Evolutionary conservation across 2,329 filamentous ascomycete genomes (phyloP), one percentile per base, ranked within the genome.

Genomic region (Calonectria honghensis): DNA sequence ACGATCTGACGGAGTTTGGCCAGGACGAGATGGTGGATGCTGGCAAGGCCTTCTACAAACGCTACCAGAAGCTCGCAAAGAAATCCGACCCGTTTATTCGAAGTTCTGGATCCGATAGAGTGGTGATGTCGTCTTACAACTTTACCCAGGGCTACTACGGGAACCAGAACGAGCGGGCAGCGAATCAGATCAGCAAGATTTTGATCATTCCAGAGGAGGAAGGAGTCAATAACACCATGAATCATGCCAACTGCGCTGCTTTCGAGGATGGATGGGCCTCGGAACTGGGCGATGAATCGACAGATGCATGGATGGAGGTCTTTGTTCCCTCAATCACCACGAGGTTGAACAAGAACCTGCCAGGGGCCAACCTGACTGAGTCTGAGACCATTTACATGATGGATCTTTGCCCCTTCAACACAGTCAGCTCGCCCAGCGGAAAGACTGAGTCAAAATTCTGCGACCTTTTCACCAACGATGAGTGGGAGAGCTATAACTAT

Each of bases 361-460:
- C 89, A 0, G 94, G 94, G 3, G 92, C 91, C 6, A 91, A 94
- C 75, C 83, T 98, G 52, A 91, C 90, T 3, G 82, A 88, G 16
- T 81, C 86, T 1, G 92, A 96, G 41, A 91, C 92, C 0, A 87
- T 96, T 72, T 90, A 90, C 72, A 83, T 98, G 41, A 98, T 98
- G 95, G 95, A 98, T 80, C 88, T 98, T 74, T 98, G 96, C 81
- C 93, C 96, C 0, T 98, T 95, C 85, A 90, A 94, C 78, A 96
- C 95, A 0, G 92, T 98, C n/a, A 92, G 93, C 11, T 88, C 91
- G 7, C 81, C 85, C 0, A 85, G 89, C 3, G 90, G 87, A 6
- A 76, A 73, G 1, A 78, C 76, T 1, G 83, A 93, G 13, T 95
- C 95, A 0, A 86, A 88, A 0, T 97, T 98, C 85, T 98, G 96